phyloP scores from a whole-genome alignment of 108 stramenopile species.

The Phaeodactylum tricornutum region DNA sequence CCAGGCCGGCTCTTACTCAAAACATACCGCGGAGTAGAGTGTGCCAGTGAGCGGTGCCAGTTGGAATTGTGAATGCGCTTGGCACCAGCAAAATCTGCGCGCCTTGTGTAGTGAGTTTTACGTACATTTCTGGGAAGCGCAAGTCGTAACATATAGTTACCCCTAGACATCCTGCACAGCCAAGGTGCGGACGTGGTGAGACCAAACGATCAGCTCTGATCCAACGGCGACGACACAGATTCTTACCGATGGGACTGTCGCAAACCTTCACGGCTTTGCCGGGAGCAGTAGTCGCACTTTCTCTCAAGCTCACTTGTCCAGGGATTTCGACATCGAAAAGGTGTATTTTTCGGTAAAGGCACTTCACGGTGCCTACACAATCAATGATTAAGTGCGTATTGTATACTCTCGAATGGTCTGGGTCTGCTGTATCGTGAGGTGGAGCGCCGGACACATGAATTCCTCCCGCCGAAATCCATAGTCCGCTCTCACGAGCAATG shows the following conservation, averaged over 20 bases:
- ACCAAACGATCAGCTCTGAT: too few species aligned
- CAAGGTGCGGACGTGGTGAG: too few species aligned
- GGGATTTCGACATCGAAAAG: conserved; percentile 92
- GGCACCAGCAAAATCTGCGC: conserved; percentile 84
- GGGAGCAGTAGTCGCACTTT: conserved; percentile 73
- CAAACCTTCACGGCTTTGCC: conserved; percentile 71
- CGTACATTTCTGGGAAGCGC: conserved; percentile 90
- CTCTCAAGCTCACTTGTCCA: conserved; percentile 51
- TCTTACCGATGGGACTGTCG: conserved; percentile 73
- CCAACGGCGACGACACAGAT: too few species aligned
- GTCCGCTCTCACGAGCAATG: conserved; percentile 42
- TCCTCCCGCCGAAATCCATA: conserved; percentile 82
- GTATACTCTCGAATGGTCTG: conserved; percentile 52
- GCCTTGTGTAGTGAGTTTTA: conserved; percentile 40
- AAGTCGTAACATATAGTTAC: conserved; percentile 93
- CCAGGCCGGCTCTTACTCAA: too few species aligned
- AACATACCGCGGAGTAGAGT: conserved; percentile 56
- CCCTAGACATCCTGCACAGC: conserved; percentile 52
- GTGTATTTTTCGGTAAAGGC: conserved; percentile 88
- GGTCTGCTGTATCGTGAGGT: conserved; percentile 8
- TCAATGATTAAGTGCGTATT: conserved; percentile 94
- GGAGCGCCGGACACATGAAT: conserved; percentile 51
- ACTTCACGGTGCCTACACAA: conserved; percentile 37
- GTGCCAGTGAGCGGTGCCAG: conserved; percentile 97
- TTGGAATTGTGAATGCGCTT: conserved; percentile 91